Conservation (phyloP, 1,284 basidiomycete species). For the Melampsora medusae region DNA sequence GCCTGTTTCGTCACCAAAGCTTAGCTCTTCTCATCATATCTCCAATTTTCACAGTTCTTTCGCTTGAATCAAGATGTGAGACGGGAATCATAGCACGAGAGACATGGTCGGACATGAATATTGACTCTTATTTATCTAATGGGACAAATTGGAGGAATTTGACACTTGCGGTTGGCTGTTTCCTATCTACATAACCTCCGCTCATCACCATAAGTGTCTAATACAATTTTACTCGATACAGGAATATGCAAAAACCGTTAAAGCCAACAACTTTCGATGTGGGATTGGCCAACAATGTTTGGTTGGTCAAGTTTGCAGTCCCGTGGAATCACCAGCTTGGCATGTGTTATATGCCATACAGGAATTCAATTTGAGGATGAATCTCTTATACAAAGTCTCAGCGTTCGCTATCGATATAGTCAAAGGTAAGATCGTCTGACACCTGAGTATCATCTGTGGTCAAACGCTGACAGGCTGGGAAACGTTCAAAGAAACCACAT, state of each 20-base stretch:
- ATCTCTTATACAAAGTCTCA: slow-evolving; percentile 10
- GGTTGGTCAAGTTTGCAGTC: slow-evolving; percentile 13
- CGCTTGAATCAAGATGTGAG: slow-evolving; percentile 2
- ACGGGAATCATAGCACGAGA: not conserved
- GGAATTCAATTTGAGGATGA: slow-evolving; percentile 24
- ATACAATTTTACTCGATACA: not conserved
- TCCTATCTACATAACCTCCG: not conserved
- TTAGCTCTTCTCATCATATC: not conserved
- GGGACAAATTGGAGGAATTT: slow-evolving; percentile 2
- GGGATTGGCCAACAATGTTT: slow-evolving; percentile 4
- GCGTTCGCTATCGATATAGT: slow-evolving; percentile 9
- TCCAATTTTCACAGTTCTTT: not conserved
- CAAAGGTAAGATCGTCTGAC: slow-evolving; percentile 1
- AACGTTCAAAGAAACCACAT: not conserved
- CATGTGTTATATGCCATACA: slow-evolving; percentile 13
- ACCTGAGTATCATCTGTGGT: not conserved
- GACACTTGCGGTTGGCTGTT: not conserved
- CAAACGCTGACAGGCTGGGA: not conserved
- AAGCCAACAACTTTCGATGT: slow-evolving; percentile 5
- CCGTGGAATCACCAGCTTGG: slow-evolving; percentile 9
- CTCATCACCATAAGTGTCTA: not conserved
- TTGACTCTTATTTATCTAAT: not conserved
- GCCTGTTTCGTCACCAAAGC: not conserved
- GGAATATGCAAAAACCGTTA: not conserved
- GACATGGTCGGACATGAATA: slow-evolving; percentile 3